Percentiles rank a stretch among this genome's conserved stretches.
Conservation (phyloP, 352 stramenopile genomes). For the Phytophthora colocasiae region DNA sequence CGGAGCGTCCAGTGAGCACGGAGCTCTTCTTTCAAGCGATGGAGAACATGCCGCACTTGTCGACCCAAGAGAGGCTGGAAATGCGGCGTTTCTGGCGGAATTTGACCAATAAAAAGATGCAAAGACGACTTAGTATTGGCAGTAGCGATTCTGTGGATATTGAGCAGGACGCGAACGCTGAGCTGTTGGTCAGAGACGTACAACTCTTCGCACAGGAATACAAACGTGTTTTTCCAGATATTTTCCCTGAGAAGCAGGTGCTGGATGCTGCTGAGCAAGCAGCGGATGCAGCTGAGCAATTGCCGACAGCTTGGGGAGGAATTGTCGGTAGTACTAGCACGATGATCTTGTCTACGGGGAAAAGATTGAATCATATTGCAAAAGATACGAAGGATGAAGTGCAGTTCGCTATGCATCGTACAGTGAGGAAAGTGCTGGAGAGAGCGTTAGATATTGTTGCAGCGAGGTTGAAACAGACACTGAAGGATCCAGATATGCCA, state of each 20-base stretch:
- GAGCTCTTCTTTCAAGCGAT: slow-evolving; percentile 75
- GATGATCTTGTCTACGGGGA: slow-evolving; percentile 83
- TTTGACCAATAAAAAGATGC: slow-evolving; percentile 61
- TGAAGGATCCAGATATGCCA: slow-evolving; percentile 89
- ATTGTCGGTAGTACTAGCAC: slow-evolving; percentile 81
- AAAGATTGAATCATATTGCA: slow-evolving; percentile 84
- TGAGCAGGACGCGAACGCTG: slow-evolving; percentile 1
- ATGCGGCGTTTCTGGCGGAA: slow-evolving; percentile 84
- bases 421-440: slow-evolving; percentile 79
- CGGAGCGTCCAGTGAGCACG: slow-evolving; percentile 59
- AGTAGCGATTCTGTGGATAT: slow-evolving; percentile 7
- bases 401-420: slow-evolving; percentile 82
- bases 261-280: slow-evolving; percentile 60
- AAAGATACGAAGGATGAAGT: slow-evolving; percentile 88
- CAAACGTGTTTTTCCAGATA: slow-evolving; percentile 79
- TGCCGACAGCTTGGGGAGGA: slow-evolving; percentile 56
- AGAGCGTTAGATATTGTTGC: slow-evolving; percentile 82
- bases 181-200: slow-evolving; percentile 67
- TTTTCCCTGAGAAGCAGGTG: slow-evolving; percentile 79
- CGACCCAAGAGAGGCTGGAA: slow-evolving; percentile 66
- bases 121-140: slow-evolving; percentile 8
- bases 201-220: slow-evolving; percentile 84
- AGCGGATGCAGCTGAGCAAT: slow-evolving; percentile 40
- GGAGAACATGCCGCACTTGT: slow-evolving; percentile 60
- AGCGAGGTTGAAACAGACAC: slow-evolving; percentile 68